Evolutionary conservation across 2,329 filamentous ascomycete species (phyloP).

Genomic region (Sordariomycetes sp.): DNA sequence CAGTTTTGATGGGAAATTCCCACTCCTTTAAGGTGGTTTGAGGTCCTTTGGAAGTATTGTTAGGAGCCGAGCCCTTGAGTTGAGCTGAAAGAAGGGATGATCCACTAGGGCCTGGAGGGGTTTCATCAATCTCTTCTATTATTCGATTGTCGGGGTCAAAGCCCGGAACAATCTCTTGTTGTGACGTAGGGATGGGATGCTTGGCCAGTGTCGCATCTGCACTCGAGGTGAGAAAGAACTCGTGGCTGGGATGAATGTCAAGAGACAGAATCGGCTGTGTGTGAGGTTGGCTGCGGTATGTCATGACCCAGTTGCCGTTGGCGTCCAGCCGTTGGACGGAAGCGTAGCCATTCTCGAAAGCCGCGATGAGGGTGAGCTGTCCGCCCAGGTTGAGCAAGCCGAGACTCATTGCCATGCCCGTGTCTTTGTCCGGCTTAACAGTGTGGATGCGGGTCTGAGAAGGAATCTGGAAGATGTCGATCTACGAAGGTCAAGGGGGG

Average conservation of each 20-base stretch:
- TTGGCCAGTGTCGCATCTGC: slow-evolving; percentile 74
- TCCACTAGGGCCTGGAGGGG: background rate
- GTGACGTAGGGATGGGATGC: slow-evolving; percentile 50
- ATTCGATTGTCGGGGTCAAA: slow-evolving; percentile 12
- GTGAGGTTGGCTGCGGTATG: slow-evolving; percentile 62
- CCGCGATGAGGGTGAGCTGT: slow-evolving; percentile 57
- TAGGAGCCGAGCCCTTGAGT: slow-evolving; percentile 4
- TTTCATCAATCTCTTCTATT: slow-evolving; percentile 14
- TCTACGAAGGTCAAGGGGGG: slow-evolving; percentile 24
- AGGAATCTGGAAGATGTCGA: slow-evolving; percentile 81
- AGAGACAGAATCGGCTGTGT: slow-evolving; percentile 76
- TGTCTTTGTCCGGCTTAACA: slow-evolving; percentile 35
- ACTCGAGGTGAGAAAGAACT: slow-evolving; percentile 67
- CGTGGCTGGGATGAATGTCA: slow-evolving; percentile 37
- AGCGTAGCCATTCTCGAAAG: slow-evolving; percentile 78
- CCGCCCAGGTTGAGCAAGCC: slow-evolving; percentile 43
- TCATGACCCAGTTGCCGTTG: slow-evolving; percentile 31
- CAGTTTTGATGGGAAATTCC: slow-evolving; percentile 44
- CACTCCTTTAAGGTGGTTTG: slow-evolving; percentile 14
- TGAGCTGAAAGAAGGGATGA: slow-evolving; percentile 15
- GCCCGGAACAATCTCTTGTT: slow-evolving; percentile 13
- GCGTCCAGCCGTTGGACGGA: slow-evolving; percentile 49
- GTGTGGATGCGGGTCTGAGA: slow-evolving; percentile 59
- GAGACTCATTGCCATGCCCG: slow-evolving; percentile 87
- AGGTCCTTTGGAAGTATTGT: slow-evolving; percentile 5